Base-by-base conservation (phyloP, 139 green algal species). In the Ettlia oleoabundans region DNA sequence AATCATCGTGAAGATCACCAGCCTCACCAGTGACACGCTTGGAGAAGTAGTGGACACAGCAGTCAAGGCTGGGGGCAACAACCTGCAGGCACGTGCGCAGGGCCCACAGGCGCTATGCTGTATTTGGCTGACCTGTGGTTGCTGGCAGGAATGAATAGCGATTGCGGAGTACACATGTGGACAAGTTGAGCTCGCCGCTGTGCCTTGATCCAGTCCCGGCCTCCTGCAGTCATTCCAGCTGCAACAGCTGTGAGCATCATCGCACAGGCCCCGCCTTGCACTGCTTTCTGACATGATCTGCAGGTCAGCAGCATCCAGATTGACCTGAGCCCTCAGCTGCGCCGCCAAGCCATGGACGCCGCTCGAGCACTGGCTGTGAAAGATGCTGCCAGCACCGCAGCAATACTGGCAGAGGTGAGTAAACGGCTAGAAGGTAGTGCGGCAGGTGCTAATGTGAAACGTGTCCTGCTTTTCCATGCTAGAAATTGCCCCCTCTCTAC, bases 271-370 rank as follows among this genome's bases (percentile, higher is more conserved):
- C n/a, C n/a, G n/a, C 37, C 32, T 51, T 41, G 19, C 26, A 10
- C 6, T n/a, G n/a, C n/a, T n/a, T n/a, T n/a, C n/a, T n/a, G 22
- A 9, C 35, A 35, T 33, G 3, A 2, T 9, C 70, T 32, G 37
- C 73, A 80, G 73, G 73, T 80, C 35, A 69, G 52, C 53, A 64
- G 63, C 51, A 64, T 80, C 18, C n/a, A 51, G 9, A 80, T 67
- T 33, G 73, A 80, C n/a, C 73, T 80, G 24, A 52, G 30, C 53
- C 73, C 73, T 35, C 19, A 42, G 33, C 73, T 80, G 35, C 53
- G 53, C 21, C 35, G 35, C 53, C 28, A 38, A 6, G 73, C 73
- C 53, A 69, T 61, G 47, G 41, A 80, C 73, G 21, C 67, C 13
- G 73, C 73, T 0, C 73, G 73, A 4, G 8, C 19, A 18, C 47